Evolutionary conservation across 2,329 filamentous ascomycete species (phyloP).

Genomic region (Pestalotiopsis sp.): DNA sequence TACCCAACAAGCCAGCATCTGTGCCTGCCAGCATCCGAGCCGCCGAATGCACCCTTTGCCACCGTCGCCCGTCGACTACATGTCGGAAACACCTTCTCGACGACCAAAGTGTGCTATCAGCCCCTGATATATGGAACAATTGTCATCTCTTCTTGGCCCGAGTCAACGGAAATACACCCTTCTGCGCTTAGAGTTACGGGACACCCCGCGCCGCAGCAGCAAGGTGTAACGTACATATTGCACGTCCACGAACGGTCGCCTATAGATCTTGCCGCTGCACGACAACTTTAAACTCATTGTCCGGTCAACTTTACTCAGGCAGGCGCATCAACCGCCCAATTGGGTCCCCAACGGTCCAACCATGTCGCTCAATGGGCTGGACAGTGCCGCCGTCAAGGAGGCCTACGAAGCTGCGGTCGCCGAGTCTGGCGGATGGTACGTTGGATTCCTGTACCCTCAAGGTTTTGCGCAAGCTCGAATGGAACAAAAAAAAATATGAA

Average conservation of each 20-base stretch:
- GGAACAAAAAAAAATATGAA: not conserved
- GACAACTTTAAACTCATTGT: not conserved
- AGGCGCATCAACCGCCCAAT: not conserved
- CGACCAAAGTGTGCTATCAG: not conserved
- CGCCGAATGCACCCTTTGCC: constrained; percentile 1
- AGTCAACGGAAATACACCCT: not conserved
- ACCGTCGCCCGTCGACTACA: constrained; percentile 15
- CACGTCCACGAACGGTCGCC: not conserved
- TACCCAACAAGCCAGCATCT: not conserved
- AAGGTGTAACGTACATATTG: not conserved
- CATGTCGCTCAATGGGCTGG: constrained; percentile 97
- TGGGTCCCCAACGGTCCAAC: constrained; percentile 16
- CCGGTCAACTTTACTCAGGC: not conserved
- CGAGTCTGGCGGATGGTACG: constrained; percentile 94
- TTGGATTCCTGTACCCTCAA: constrained; percentile 24
- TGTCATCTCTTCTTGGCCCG: not conserved
- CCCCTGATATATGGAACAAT: not conserved
- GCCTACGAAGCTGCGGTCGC: constrained; percentile 78
- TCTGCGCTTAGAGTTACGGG: not conserved
- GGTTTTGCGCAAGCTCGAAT: not conserved
- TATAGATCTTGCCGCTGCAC: not conserved
- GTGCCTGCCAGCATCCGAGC: not conserved
- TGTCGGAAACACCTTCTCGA: constrained; percentile 13
- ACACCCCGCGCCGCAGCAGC: not conserved
- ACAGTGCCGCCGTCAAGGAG: constrained; percentile 78